phyloP scores from a whole-genome alignment of 2,329 filamentous ascomycete species.

The Sclerotinia minor region DNA sequence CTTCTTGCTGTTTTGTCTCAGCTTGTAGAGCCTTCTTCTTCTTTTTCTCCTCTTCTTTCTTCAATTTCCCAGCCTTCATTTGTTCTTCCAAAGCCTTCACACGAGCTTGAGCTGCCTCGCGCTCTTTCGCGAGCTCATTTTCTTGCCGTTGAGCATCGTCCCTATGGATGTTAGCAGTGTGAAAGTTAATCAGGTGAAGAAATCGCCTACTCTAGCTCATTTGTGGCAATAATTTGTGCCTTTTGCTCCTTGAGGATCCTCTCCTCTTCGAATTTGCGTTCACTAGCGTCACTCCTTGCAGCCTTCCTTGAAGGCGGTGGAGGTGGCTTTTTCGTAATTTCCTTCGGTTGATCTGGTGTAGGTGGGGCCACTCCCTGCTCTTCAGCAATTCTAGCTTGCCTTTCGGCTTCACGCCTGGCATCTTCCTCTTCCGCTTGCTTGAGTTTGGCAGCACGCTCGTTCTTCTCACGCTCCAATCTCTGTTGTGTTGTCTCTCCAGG shows the following conservation, averaged over 20 bases:
- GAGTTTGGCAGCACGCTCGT: conserved; percentile 83
- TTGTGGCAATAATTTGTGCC: conserved; percentile 70
- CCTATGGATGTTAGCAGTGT: conserved; percentile 51
- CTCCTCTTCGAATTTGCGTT: conserved; percentile 60
- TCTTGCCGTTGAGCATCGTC: conserved; percentile 73
- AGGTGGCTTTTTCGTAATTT: conserved; percentile 66
- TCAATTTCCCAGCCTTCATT: conserved; percentile 87
- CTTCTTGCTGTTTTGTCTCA: conserved; percentile 85
- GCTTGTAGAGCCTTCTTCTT: conserved; percentile 84
- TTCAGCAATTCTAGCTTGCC: conserved; percentile 54
- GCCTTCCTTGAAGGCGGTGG: conserved; percentile 79
- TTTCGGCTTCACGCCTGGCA: conserved; percentile 80
- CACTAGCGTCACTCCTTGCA: conserved; percentile 58
- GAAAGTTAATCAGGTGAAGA: neutral
- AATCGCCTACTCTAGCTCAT: conserved; percentile 76
- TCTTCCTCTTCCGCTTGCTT: conserved; percentile 94
- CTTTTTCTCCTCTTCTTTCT: conserved; percentile 94
- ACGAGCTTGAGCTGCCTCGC: conserved; percentile 76
- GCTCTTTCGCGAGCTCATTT: conserved; percentile 76
- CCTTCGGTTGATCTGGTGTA: conserved; percentile 29
- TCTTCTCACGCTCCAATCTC: conserved; percentile 82
- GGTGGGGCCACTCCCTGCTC: conserved; percentile 41
- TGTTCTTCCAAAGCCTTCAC: conserved; percentile 91
- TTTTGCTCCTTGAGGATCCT: conserved; percentile 70
- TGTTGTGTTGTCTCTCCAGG: conserved; percentile 79